A percentile compares a stretch with the other conserved stretches of the same genome.
These are phyloP conservation scores for Leccinum obscurum DNA, from an alignment of 768 basidiomycete genomes.

Conservation along the genomic window DNA sequence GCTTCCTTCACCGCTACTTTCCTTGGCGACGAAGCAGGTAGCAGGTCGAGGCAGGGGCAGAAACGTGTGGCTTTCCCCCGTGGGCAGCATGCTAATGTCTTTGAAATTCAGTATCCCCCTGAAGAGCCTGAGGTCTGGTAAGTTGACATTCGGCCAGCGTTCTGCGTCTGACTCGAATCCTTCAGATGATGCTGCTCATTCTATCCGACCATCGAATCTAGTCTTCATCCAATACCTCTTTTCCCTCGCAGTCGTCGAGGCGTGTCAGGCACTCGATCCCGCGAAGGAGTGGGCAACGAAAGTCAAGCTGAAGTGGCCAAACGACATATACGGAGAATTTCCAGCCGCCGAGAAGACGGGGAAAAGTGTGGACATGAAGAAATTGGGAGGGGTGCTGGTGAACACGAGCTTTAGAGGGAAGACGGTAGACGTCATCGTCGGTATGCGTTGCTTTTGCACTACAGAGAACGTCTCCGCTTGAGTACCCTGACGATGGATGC, in stretches of 20 bases:
- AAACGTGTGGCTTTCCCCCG: conserved; percentile 91
- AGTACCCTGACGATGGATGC: neutral
- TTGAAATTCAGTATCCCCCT: conserved; percentile 25
- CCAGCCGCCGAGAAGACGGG: conserved; percentile 38
- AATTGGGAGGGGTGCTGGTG: conserved; percentile 91
- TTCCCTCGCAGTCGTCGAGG: conserved; percentile 86
- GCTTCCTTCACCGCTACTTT: conserved; percentile 77
- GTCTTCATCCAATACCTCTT: conserved; percentile 96
- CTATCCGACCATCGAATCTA: conserved; percentile 50
- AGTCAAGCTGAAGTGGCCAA: conserved; percentile 93
- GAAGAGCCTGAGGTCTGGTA: conserved; percentile 13
- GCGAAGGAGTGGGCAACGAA: conserved; percentile 45
- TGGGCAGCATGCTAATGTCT: conserved; percentile 79
- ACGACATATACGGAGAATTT: conserved; percentile 83
- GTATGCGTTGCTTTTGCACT: conserved; percentile 43
- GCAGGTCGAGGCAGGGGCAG: conserved; percentile 85
- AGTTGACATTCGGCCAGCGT: neutral
- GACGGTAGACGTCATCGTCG: conserved; percentile 75
- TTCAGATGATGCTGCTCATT: conserved; percentile 5
- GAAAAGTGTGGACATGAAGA: conserved; percentile 50
- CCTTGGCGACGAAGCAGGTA: conserved; percentile 85
- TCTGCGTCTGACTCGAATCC: neutral
- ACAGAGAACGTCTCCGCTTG: neutral
- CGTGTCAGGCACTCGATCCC: conserved; percentile 61
- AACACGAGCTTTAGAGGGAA: conserved; percentile 81